Evolutionary conservation across 1,284 basidiomycete genomes (phyloP).

Genomic region (Irpex lacteus): DNA sequence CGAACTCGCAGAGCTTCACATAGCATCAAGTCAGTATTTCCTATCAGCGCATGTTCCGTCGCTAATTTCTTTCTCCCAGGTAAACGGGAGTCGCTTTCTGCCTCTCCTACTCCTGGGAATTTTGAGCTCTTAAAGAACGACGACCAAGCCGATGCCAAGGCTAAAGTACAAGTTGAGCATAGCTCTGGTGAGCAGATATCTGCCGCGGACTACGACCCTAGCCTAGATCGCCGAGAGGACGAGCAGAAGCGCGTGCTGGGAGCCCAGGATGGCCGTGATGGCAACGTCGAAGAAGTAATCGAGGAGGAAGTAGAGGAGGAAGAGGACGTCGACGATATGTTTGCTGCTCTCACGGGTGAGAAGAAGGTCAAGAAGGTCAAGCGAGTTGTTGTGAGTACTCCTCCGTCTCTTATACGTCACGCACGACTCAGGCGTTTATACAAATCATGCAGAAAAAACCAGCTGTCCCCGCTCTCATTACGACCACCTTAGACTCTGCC

Average conservation of each 20-base stretch:
- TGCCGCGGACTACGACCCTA: conserved; percentile 93
- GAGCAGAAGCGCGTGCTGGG: conserved; percentile 63
- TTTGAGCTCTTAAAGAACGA: conserved; percentile 63
- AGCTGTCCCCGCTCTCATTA: conserved; percentile 60
- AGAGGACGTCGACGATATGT: conserved; percentile 89
- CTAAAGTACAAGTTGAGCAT: conserved; percentile 40
- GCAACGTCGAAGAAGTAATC: conserved; percentile 46
- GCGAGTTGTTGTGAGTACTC: conserved; percentile 45
- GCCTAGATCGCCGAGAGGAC: conserved; percentile 79
- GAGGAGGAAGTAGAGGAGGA: conserved; percentile 54
- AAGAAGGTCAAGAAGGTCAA: conserved; percentile 62
- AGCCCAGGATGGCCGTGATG: conserved; percentile 23
- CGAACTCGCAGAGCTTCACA: conserved; percentile 14
- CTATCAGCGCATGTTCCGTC: background rate
- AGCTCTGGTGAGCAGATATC: conserved; percentile 70
- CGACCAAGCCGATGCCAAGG: conserved; percentile 44
- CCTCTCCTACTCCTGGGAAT: conserved; percentile 50
- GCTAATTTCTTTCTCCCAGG: conserved; percentile 26
- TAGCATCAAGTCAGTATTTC: conserved; percentile 13
- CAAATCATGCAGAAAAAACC: conserved; percentile 38
- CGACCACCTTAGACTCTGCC: conserved; percentile 69
- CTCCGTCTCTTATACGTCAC: background rate
- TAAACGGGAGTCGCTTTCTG: conserved; percentile 51
- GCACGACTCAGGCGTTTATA: conserved; percentile 7
- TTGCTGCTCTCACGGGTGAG: conserved; percentile 61